Evolutionary conservation across 768 basidiomycete species (phyloP), one percentile per base, ranked within the genome.

Genomic region (Gelatoporia subvermispora): DNA sequence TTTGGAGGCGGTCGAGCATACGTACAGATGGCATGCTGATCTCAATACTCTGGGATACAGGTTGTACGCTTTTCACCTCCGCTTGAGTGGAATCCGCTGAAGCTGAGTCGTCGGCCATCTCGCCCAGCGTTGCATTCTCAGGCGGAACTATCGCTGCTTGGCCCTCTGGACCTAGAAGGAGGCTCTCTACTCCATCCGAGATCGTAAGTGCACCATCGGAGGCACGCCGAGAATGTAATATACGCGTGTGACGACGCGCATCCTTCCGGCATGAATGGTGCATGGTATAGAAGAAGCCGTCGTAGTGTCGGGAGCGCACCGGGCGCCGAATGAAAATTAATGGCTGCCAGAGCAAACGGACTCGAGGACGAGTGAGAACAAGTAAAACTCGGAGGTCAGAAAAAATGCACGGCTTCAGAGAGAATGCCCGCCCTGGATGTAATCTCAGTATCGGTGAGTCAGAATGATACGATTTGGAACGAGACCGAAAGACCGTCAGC

Each of bases 131-230:
- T 13, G 28, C 28, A 31, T 31, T 13, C 13, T 42, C 18, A 21
- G 39, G 34, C 7, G 41, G 5, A 8, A 49, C 31, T 8, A 48
- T 48, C 17, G 48, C 23, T 15, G 41, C 48, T 37, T 49, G 39
- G 7, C 48, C 48, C 22, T 41, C 48, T 13, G 48, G 48, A 8
- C 41, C 48, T 18, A 49, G 42, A 11, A 49, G 35, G 2, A 49
- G 31, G 24, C 25, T 37, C n/a, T 42, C 42, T 4, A 20, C 24
- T 5, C 25, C 38, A 13, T 38, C 37, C 16, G 37, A n/a, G n/a
- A 20, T 8, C 20, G 16, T 16, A 16, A 20, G n/a, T n/a, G 8
- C 37, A 4, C 24, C 21, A 17, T 18, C 22, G 31, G 46, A 24
- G 24, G 13, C 13, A 17, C 22, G 18, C 20, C 13, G 15, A 10